Evolutionary conservation across 495 filamentous ascomycete genomes (phyloP).

Genomic region (Neurospora hispaniola): DNA sequence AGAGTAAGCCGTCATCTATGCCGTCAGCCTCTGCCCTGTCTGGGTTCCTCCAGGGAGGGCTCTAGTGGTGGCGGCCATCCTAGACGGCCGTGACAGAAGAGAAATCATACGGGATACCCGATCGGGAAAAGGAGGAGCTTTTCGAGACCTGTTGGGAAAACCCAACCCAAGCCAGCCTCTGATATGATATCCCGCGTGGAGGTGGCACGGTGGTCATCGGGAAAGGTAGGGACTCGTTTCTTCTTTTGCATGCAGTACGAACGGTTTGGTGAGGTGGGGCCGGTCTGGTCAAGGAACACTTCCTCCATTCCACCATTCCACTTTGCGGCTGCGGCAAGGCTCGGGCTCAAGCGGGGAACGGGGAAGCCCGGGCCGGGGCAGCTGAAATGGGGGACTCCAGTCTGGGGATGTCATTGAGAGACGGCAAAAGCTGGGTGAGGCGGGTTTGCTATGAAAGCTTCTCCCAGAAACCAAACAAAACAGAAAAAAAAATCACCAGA

Average conservation of each 20-base stretch:
- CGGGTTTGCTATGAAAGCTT: background rate
- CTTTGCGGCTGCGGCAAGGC: background rate
- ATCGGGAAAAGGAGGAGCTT: background rate
- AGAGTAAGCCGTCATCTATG: background rate
- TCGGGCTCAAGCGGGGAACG: background rate
- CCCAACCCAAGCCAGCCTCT: background rate
- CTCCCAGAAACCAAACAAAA: background rate
- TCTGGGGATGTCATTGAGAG: background rate
- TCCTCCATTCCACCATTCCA: background rate
- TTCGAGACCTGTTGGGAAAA: slow-evolving; percentile 1
- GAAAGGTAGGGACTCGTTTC: slow-evolving; percentile 6
- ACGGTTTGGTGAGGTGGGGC: slow-evolving; percentile 8
- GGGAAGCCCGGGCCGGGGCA: background rate
- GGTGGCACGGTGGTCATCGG: slow-evolving; percentile 2
- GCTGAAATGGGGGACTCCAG: background rate
- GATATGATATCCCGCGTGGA: no score
- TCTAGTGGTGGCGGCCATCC: background rate
- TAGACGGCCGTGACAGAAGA: background rate
- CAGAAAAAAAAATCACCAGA: background rate
- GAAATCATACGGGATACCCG: background rate
- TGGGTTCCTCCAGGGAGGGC: background rate
- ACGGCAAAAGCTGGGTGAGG: background rate
- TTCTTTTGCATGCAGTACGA: background rate
- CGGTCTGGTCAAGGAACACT: background rate
- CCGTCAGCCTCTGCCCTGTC: slow-evolving; percentile 1